Conservation (phyloP, 2,329 filamentous ascomycete species). For the Aspergillus brasiliensis region DNA sequence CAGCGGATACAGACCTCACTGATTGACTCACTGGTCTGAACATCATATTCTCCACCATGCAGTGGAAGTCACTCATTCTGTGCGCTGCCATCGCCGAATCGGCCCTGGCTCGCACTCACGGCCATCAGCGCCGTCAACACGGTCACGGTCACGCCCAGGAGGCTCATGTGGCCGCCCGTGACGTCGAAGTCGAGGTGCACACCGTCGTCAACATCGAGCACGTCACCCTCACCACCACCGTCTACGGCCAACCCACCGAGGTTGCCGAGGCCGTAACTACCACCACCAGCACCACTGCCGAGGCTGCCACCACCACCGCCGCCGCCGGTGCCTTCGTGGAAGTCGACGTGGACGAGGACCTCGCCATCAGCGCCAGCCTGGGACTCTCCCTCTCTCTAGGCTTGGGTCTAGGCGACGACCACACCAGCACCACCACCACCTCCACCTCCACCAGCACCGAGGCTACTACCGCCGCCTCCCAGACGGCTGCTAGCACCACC, state of each 20-base stretch:
- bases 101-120: slow-evolving; percentile 30
- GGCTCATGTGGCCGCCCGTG: slow-evolving; percentile 14
- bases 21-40: slow-evolving; percentile 3
- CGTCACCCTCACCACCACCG: slow-evolving; percentile 21
- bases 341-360: neutral
- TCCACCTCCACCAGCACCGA: neutral
- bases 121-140: slow-evolving; percentile 30
- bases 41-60: slow-evolving; percentile 24
- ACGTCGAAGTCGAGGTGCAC: slow-evolving; percentile 9
- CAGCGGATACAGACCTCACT: slow-evolving; percentile 7
- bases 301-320: slow-evolving; percentile 5
- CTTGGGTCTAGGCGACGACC: neutral
- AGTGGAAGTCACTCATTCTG: slow-evolving; percentile 33
- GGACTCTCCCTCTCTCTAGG: neutral
- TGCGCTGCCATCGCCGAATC: slow-evolving; percentile 28
- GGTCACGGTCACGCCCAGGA: slow-evolving; percentile 18
- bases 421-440: slow-evolving; percentile 1
- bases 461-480: neutral
- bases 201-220: slow-evolving; percentile 21
- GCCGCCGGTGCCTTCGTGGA: neutral
- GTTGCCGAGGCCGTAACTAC: neutral
- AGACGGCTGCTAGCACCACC: slow-evolving; percentile 10
- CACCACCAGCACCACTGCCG: slow-evolving; percentile 8
- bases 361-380: neutral
- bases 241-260: neutral